A percentile compares a stretch with the other conserved stretches of the same genome.
Conservation (phyloP, 2,329 filamentous ascomycete species). For the Cladophialophora exuberans region DNA sequence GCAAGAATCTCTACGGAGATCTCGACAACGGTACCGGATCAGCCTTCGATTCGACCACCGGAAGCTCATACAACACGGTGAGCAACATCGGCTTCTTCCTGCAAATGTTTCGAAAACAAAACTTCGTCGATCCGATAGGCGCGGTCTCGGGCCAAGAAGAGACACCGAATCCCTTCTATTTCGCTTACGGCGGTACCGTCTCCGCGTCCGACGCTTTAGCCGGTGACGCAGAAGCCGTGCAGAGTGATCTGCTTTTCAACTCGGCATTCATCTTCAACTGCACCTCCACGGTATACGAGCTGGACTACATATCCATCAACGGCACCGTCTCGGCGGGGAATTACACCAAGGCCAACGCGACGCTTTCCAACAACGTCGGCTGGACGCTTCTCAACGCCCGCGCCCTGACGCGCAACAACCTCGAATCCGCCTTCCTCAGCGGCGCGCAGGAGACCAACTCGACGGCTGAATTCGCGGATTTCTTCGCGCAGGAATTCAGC, state of each 20-base stretch:
- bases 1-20: neutral
- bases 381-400: neutral
- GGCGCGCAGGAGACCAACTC: constrained; percentile 5
- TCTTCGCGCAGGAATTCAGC: constrained; percentile 15
- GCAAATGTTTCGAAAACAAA: neutral
- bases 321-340: neutral
- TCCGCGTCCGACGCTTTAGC: neutral
- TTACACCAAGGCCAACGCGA: neutral
- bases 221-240: neutral
- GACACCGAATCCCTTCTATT: constrained; percentile 5
- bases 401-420: neutral
- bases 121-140: neutral
- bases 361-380: constrained; percentile 1
- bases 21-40: constrained; percentile 1
- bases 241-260: neutral
- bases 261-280: constrained; percentile 2
- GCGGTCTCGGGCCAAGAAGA: neutral
- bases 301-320: neutral
- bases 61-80: neutral
- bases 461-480: constrained; percentile 10
- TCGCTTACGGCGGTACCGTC: neutral
- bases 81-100: constrained; percentile 9
- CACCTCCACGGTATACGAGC: constrained; percentile 1
- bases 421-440: constrained; percentile 5
- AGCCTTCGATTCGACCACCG: neutral